Conservation (phyloP, 495 filamentous ascomycete genomes). For the Penicillium subrubescens region DNA sequence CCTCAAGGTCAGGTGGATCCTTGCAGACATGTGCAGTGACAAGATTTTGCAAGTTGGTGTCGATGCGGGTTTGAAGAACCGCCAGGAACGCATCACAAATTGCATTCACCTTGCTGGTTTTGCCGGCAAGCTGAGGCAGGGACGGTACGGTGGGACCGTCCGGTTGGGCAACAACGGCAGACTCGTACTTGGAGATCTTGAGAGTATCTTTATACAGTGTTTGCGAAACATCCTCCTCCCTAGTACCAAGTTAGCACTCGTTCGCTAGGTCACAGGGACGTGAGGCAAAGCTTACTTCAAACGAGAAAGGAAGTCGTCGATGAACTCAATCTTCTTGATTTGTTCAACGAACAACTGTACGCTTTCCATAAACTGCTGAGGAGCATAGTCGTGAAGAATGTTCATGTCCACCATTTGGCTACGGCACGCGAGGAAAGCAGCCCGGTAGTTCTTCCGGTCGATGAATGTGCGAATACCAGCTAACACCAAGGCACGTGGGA, state of each 20-base stretch:
- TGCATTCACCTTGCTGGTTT: conserved; percentile 72
- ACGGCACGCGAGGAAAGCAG: conserved; percentile 83
- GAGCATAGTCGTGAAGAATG: conserved; percentile 91
- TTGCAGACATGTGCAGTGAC: conserved; percentile 96
- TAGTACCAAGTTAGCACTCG: conserved; percentile 26
- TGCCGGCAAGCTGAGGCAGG: conserved; percentile 17
- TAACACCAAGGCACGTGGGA: conserved; percentile 86
- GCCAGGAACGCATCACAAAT: conserved; percentile 86
- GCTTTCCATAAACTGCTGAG: conserved; percentile 76
- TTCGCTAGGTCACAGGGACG: not conserved
- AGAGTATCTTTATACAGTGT: conserved; percentile 91
- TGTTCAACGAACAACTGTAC: conserved; percentile 81
- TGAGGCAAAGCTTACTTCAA: conserved; percentile 62
- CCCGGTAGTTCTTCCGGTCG: conserved; percentile 74
- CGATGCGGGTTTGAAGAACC: conserved; percentile 60
- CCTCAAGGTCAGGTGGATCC: conserved; percentile 82
- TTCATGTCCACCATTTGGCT: conserved; percentile 97
- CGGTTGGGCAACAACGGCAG: conserved; percentile 31
- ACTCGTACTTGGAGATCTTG: conserved; percentile 36
- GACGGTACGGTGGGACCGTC: conserved; percentile 14
- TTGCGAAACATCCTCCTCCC: conserved; percentile 90
- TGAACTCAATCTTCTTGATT: conserved; percentile 77
- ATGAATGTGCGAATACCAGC: conserved; percentile 83
- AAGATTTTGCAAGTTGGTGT: conserved; percentile 83
- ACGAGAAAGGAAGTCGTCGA: conserved; percentile 91